Evolutionary conservation across 2,329 filamentous ascomycete genomes (phyloP), one percentile per base, ranked within the genome.

Genomic region (Pyricularia grisea): DNA sequence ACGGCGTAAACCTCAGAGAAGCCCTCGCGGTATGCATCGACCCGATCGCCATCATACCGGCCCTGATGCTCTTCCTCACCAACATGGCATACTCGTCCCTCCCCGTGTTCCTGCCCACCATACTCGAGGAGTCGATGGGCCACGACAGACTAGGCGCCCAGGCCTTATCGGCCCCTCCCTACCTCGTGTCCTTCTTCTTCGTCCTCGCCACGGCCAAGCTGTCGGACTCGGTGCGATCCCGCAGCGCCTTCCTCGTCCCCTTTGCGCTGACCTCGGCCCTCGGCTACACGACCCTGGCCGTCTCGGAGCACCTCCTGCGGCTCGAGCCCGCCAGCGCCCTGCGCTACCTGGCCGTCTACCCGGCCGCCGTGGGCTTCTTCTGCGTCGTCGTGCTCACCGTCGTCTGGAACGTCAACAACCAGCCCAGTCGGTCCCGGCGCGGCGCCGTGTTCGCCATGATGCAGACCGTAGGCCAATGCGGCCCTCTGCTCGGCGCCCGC

Each of bases 21-120:
- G 82, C 91, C 60, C 75, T 87, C 17, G 80, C 85, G 70, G 86
- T 87, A 2, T 78, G 92, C 33, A 73, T 75, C 64, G 90, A 93
- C 77, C 89, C 90, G 0, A 89, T 88, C 72, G 87, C 87, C 69
- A 94, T 92, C 80, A 82, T 94, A 61, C 91, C 91, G 4, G 90
- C 92, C 0, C 79, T 87, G 73, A 96, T 97, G 87, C 92, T 96
- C 82, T 93, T 96, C 81, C 88, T 90, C 77, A 89, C 91, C 75
- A 97, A 97, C 78, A 90, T 96, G 77, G 91, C 93, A 14, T 97
- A 97, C 81, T 89, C 89, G 75, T 94, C 91, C 27, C 88, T 97
- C 76, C 93, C 93, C 2, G 92, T 95, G 66, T 97, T 97, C 76
- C 84, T 97, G 2, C 93, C 93, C 50, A 93, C 91, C 28, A 92